Percentiles rank a stretch among this genome's conserved stretches.
Evolutionary conservation across 176 grass and related monocot species (phyloP).

Genomic region (Hordeum marinum): DNA sequence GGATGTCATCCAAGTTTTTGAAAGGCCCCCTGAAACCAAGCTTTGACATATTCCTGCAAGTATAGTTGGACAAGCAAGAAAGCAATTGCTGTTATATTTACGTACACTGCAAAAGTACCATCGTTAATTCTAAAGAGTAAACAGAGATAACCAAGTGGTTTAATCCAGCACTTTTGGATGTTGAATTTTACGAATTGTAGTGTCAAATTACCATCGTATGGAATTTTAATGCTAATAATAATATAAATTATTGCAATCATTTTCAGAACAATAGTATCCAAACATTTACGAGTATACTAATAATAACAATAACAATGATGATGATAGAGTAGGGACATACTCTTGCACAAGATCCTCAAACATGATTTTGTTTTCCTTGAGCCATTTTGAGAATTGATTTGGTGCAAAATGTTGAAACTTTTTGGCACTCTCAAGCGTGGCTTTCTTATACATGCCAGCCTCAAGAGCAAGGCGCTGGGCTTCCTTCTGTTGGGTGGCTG

Average conservation of each 20-base stretch:
- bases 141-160: background rate
- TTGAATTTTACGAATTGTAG: background rate
- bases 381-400: background rate
- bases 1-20: background rate
- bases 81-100: background rate
- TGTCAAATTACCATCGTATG: background rate
- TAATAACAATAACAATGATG: background rate
- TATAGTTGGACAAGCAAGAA: background rate
- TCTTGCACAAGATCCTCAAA: background rate
- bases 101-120: background rate
- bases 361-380: background rate
- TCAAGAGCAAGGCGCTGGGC: background rate
- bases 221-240: background rate
- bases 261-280: too few species aligned
- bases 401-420: background rate
- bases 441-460: background rate
- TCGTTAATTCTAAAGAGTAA: background rate
- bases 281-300: too few species aligned
- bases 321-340: background rate
- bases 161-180: background rate
- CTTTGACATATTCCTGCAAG: background rate
- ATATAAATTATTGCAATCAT: background rate
- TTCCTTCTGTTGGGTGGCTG: background rate
- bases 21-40: background rate
- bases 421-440: background rate